phyloP scores from a whole-genome alignment of 768 basidiomycete species.

The Termitomyces heimii region DNA sequence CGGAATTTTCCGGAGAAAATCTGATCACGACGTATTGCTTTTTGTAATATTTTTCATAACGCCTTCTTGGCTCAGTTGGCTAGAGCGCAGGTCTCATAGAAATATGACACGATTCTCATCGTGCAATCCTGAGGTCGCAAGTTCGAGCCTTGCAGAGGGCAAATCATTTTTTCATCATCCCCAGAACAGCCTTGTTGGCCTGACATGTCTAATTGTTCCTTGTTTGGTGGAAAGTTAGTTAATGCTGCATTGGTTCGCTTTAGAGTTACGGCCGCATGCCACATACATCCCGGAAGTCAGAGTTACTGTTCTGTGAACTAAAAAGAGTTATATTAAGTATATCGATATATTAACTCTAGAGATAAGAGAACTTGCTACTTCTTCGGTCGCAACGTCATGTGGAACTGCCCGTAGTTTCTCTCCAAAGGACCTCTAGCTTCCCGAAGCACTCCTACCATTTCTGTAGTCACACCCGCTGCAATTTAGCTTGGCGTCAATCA shows the following conservation, averaged over 20 bases:
- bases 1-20: slow-evolving; percentile 7
- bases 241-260: no score
- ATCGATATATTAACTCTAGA: no score
- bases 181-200: no score
- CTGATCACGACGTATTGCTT: rapidly evolving
- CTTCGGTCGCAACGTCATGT: slow-evolving; percentile 4
- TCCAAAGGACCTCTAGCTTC: not conserved
- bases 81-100: slow-evolving; percentile 52
- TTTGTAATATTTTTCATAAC: no score
- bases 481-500: no score
- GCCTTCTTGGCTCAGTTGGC: slow-evolving; percentile 40
- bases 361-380: not conserved
- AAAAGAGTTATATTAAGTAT: no score
- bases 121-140: slow-evolving; percentile 47
- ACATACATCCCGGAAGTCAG: no score
- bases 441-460: not conserved
- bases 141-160: slow-evolving; percentile 49
- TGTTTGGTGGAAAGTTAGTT: no score
- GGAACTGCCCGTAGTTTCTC: not conserved
- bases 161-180: no score
- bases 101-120: slow-evolving; percentile 19
- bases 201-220: no score
- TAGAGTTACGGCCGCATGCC: no score
- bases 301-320: no score
- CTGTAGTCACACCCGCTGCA: not conserved